Evolutionary conservation across 257 asterid genomes (phyloP), one percentile per base, ranked within the genome.

Genomic region (Ehretia macrophylla): DNA sequence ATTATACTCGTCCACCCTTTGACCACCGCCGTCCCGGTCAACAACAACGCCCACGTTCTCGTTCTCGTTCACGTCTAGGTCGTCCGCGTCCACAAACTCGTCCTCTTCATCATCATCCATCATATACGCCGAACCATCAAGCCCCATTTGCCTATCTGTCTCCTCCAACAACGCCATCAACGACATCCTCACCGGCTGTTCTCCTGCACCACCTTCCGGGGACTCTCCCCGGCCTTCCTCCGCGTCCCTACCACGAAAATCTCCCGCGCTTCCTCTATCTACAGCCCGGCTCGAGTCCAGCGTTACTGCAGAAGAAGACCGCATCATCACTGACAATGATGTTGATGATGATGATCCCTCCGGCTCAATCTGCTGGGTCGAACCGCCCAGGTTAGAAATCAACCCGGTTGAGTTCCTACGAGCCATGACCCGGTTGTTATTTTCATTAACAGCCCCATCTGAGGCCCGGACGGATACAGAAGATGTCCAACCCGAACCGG

Each of bases 151-250:
- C 58, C 65, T 59, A 44, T 82, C 95, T 9, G 81, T 58, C 74
- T 84, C 97, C 37, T 87, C 94, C 68, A 89, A 48, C 64, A 90
- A 69, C 16, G 94, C 76, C 97, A 90, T 81, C 80, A 90, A 35
- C 17, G 97, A 90, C 86, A 80, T 84, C 68, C 84, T 83, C 58
- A 55, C 86, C 21, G 81, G 75, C 60, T 55, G 46, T 42, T 46
- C 56, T 27, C 55, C 71, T 22, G 20, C 58, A 1, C 51, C 68
- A 27, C 12, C 66, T 46, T 12, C 56, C 51, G 32, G 32, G 23
- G 18, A 38, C 59, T 40, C 64, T n/a, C 48, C 56, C 5, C 13
- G 35, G 5, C 37, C 56, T 20, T 51, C 56, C 16, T 10, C n/a
- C 37, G 13, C 52, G 9, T 0, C 52, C 11, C 18, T 19, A 8